Evolutionary conservation across 2,329 filamentous ascomycete genomes (phyloP).

Genomic region (Ophiostoma sp.): DNA sequence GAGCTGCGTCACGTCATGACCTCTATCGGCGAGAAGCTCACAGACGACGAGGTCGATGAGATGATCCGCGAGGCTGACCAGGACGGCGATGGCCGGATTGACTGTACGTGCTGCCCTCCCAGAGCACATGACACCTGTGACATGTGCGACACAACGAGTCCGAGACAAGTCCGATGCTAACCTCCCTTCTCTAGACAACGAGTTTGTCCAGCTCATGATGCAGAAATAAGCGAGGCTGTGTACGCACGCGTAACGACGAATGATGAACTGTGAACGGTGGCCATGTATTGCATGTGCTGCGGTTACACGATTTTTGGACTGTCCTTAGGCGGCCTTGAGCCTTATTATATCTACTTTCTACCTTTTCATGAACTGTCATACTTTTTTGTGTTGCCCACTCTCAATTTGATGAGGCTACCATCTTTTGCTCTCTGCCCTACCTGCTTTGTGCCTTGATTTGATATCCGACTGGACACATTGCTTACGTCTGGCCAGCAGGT

Average conservation of each 20-base stretch:
- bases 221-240: constrained; percentile 61
- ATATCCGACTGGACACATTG: not conserved
- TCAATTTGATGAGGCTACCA: not conserved
- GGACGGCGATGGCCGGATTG: constrained; percentile 81
- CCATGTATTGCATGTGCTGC: constrained; percentile 21
- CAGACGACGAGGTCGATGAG: constrained; percentile 85
- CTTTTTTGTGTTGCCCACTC: not conserved
- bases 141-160: not conserved
- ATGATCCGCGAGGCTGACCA: constrained; percentile 91
- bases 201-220: constrained; percentile 94
- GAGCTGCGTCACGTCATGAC: constrained; percentile 89
- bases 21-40: constrained; percentile 85
- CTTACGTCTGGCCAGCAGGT: no score
- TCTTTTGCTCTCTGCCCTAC: not conserved
- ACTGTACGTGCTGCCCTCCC: constrained; percentile 56
- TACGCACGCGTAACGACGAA: constrained; percentile 15
- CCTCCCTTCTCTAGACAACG: constrained; percentile 60
- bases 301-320: constrained; percentile 20
- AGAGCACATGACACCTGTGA: not conserved
- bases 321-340: constrained; percentile 6
- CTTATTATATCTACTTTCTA: constrained; percentile 1
- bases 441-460: not conserved
- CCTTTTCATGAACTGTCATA: not conserved
- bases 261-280: constrained; percentile 18
- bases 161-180: not conserved